Percentiles rank a stretch among this genome's conserved stretches.
Evolutionary conservation across 352 stramenopile genomes (phyloP).

Genomic region (Thalassiosira livingstoniorum): DNA sequence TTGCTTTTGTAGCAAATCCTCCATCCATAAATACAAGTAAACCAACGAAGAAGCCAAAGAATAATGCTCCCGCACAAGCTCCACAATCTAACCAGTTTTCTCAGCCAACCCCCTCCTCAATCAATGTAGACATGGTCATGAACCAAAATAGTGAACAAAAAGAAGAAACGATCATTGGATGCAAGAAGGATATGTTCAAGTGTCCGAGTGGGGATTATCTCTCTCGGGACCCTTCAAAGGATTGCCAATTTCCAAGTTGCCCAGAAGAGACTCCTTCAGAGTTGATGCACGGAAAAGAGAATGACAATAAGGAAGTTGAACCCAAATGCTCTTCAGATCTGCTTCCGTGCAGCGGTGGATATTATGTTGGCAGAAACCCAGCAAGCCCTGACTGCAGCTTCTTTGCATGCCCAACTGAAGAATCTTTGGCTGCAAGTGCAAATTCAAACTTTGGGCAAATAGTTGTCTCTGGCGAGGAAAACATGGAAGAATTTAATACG

Average conservation of each 20-base stretch:
- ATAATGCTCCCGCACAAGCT: not conserved
- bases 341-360: not conserved
- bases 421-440: not conserved
- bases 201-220: not conserved
- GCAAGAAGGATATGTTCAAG: constrained; percentile 5
- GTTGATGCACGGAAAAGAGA: not conserved
- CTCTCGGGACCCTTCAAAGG: not conserved
- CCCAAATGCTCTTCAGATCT: constrained; percentile 1
- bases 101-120: not conserved
- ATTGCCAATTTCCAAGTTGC: not conserved
- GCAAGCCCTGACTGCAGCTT: constrained; percentile 10
- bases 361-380: not conserved
- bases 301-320: not conserved
- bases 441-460: not conserved
- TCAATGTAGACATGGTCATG: no score
- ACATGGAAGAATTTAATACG: no score
- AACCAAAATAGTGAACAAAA: no score
- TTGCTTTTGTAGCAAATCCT: no score
- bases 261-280: not conserved
- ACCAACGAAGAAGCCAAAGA: not conserved
- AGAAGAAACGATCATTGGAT: no score
- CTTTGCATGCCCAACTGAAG: not conserved
- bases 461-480: no score
- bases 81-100: not conserved
- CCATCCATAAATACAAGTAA: no score